These are phyloP conservation scores for Gracilaria vermiculophylla DNA, from an alignment of 23 red algal genomes.

Conservation along the genomic window DNA sequence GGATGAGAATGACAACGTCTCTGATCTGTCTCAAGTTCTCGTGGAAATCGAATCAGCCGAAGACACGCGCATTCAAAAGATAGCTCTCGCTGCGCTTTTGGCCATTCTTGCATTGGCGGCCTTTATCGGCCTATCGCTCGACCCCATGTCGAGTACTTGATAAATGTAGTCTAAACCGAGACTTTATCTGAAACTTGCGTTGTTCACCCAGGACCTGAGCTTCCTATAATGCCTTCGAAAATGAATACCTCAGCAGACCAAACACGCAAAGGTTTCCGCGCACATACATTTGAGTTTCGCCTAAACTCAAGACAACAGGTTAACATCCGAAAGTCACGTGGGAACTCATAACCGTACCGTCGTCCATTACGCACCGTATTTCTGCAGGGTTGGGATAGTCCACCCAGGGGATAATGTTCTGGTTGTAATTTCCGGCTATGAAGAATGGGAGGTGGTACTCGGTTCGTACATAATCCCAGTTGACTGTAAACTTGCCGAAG, in stretches of 20 bases:
- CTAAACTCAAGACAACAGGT: not conserved
- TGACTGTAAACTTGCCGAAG: not conserved
- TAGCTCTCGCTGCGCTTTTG: conserved; percentile 70
- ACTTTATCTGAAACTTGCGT: not conserved
- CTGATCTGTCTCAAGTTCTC: conserved; percentile 80
- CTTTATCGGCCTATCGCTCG: conserved; percentile 53
- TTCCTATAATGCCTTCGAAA: not conserved
- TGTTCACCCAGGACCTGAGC: not conserved
- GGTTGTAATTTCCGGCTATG: conserved; percentile 20
- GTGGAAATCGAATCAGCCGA: conserved; percentile 80
- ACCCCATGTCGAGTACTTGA: conserved; percentile 65
- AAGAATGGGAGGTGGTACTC: conserved; percentile 34
- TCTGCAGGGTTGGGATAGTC: conserved; percentile 8
- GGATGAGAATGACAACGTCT: conserved; percentile 60
- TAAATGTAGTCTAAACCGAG: not conserved
- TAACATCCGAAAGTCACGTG: conserved; percentile 26
- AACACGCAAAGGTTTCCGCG: not conserved
- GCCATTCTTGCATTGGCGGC: conserved; percentile 47
- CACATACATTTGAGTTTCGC: no score
- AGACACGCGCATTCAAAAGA: conserved; percentile 69
- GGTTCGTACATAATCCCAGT: conserved; percentile 23
- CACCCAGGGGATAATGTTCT: conserved; percentile 19
- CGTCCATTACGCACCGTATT: not conserved
- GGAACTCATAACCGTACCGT: not conserved
- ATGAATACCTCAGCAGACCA: not conserved